A percentile compares a stretch with the other conserved stretches of the same genome.
Evolutionary conservation across 768 basidiomycete genomes (phyloP).

Genomic region (Podaxis sp.): DNA sequence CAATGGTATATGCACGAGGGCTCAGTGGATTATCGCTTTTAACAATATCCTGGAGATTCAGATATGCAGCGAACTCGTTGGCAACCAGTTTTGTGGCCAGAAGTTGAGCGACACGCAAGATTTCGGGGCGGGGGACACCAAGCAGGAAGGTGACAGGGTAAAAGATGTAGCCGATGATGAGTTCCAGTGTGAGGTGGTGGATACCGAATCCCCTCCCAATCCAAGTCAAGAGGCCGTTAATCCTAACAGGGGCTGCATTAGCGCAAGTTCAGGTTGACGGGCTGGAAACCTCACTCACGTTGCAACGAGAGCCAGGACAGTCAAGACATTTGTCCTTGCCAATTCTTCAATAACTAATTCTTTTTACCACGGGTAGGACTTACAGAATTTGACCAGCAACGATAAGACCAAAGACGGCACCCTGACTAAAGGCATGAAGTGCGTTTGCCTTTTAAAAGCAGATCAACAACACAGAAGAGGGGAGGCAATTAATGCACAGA

Average conservation of each 20-base stretch:
- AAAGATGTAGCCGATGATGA: slow-evolving; percentile 83
- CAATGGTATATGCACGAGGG: slow-evolving; percentile 76
- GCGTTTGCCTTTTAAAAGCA: slow-evolving; percentile 55
- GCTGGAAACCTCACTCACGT: slow-evolving; percentile 30
- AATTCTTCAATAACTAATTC: slow-evolving; percentile 2
- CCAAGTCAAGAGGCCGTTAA: slow-evolving; percentile 89
- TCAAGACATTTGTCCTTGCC: slow-evolving; percentile 76
- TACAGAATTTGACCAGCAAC: slow-evolving; percentile 88
- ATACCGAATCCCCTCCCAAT: slow-evolving; percentile 86
- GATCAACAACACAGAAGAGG: slow-evolving; percentile 1
- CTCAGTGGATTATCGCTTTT: slow-evolving; percentile 53
- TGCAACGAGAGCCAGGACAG: slow-evolving; percentile 79
- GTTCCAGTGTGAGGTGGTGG: slow-evolving; percentile 76
- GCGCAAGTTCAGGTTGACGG: too few relatives aligned
- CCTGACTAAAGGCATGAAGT: slow-evolving; percentile 86
- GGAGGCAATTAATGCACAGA: slow-evolving; percentile 25
- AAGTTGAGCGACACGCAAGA: slow-evolving; percentile 75
- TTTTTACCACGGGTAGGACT: slow-evolving; percentile 23
- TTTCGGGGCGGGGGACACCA: slow-evolving; percentile 80
- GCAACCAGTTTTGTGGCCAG: slow-evolving; percentile 87
- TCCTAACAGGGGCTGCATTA: slow-evolving; percentile 28
- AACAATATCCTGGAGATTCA: slow-evolving; percentile 52
- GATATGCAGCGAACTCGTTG: slow-evolving; percentile 85
- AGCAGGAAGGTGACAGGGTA: slow-evolving; percentile 85
- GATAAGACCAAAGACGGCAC: slow-evolving; percentile 80